Percentiles rank a stretch among this genome's conserved stretches.
phyloP scores from a whole-genome alignment of 768 basidiomycete species.

The Boletus sp. region DNA sequence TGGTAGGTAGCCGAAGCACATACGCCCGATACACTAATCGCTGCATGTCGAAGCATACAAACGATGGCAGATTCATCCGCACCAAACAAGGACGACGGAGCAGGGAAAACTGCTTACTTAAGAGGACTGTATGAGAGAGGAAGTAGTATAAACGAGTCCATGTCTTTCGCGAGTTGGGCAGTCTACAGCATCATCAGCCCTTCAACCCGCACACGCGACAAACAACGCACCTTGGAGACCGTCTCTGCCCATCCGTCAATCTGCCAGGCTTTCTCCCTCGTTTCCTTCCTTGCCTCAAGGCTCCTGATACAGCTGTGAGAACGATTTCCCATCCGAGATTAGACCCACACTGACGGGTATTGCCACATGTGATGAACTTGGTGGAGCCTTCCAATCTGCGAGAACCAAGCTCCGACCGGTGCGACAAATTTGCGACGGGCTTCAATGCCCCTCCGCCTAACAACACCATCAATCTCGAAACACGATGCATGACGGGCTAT shows the following conservation, averaged over 20 bases:
- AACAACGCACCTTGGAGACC: constrained; percentile 67
- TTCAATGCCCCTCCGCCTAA: constrained; percentile 90
- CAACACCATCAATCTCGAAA: constrained; percentile 3
- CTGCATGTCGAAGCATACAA: background rate
- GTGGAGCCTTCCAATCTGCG: constrained; percentile 78
- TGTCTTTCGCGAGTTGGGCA: constrained; percentile 75
- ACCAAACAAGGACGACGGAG: background rate
- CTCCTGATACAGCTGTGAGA: constrained; percentile 41
- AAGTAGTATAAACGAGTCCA: constrained; percentile 83
- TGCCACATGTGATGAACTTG: constrained; percentile 98
- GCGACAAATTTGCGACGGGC: constrained; percentile 84
- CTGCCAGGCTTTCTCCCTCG: constrained; percentile 88
- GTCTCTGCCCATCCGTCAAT: constrained; percentile 95
- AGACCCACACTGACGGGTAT: constrained; percentile 63
- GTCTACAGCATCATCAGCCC: constrained; percentile 52
- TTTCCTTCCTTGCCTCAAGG: constrained; percentile 77
- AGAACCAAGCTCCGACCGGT: constrained; percentile 91
- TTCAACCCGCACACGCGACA: constrained; percentile 11
- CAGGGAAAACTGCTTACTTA: constrained; percentile 44
- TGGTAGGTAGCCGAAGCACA: background rate
- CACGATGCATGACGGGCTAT: background rate
- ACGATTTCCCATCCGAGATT: constrained; percentile 1
- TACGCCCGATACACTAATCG: background rate
- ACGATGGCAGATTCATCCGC: background rate
- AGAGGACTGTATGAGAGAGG: constrained; percentile 84